Evolutionary conservation across 73 alveolate genomes (phyloP), one percentile per base, ranked within the genome.

Genomic region (Breviolum minutum): DNA sequence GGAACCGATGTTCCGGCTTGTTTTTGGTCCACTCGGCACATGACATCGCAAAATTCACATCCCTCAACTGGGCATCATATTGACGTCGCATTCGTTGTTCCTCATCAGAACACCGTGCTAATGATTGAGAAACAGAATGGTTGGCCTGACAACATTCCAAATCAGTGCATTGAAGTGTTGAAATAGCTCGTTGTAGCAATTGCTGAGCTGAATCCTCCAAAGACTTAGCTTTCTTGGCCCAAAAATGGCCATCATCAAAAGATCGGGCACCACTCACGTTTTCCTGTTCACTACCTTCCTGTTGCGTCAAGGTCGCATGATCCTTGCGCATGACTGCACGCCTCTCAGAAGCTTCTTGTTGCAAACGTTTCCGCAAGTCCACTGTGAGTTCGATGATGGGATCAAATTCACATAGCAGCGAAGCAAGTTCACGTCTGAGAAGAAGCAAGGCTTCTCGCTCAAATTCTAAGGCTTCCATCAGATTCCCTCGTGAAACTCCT

Each of bases 11-110:
- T 27, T 89, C 96, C 64, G 88, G 97, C 26, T 90, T 71, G 48
- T 32, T 90, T 27, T 48, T 60, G 87, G 97, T 90, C 97, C 97
- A 90, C 12, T 69, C 87, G 10, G 97, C 97, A 71, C 97, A 90
- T 61, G 97, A 90, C n/a, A 90, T 90, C 20, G 97, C 97, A 54
- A 90, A 69, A 32, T 90, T 87, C 64, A 90, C 40, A 63, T 90
- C 97, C 24, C 82, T 32, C 77, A 90, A 48, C 97, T 90, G 97
- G 16, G 97, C 84, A 77, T 90, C 97, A 61, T 48, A 54, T 11
- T 81, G 83, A 9, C 97, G 83, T 22, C 97, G 26, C 97, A 69
- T 48, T 32, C 68, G 60, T 20, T 77, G 97, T 20, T 90, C 87
- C 64, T 90, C 88, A 20, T 32, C 48, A 30, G 76, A 48, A 40